phyloP scores from a whole-genome alignment of 495 filamentous ascomycete species.

The Aspergillus ostianus region DNA sequence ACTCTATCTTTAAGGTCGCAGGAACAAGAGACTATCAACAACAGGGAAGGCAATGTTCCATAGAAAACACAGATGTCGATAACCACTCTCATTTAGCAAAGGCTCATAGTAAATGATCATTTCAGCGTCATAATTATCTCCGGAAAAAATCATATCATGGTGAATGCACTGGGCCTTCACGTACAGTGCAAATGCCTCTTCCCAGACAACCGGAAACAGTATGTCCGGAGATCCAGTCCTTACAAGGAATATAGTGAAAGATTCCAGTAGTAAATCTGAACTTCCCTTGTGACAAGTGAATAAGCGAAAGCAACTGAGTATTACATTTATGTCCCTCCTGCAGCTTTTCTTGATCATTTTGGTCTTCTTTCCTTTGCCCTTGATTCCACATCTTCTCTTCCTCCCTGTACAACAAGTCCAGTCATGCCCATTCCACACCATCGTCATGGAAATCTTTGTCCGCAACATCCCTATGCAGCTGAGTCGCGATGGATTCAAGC shows the following conservation, averaged over 20 bases:
- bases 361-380: background rate
- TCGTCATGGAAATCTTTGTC: slow-evolving; percentile 41
- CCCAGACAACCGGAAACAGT: background rate
- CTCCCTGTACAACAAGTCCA: background rate
- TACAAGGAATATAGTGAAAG: background rate
- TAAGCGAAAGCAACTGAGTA: background rate
- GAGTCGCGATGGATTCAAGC: slow-evolving; percentile 31
- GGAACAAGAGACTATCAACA: too few species aligned
- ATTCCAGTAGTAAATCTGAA: background rate
- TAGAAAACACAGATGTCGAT: too few species aligned
- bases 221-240: too few species aligned
- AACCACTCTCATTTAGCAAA: too few species aligned
- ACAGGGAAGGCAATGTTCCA: too few species aligned
- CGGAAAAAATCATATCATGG: too few species aligned
- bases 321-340: background rate
- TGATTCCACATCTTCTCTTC: background rate
- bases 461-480: slow-evolving; percentile 33
- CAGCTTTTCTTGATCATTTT: background rate
- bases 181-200: background rate
- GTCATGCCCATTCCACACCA: background rate
- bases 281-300: background rate
- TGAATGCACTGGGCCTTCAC: too few species aligned
- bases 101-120: too few species aligned
- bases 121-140: too few species aligned
- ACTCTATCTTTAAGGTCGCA: too few species aligned